Conservation (phyloP, 768 basidiomycete genomes). For the Chalciporus piperatus region DNA sequence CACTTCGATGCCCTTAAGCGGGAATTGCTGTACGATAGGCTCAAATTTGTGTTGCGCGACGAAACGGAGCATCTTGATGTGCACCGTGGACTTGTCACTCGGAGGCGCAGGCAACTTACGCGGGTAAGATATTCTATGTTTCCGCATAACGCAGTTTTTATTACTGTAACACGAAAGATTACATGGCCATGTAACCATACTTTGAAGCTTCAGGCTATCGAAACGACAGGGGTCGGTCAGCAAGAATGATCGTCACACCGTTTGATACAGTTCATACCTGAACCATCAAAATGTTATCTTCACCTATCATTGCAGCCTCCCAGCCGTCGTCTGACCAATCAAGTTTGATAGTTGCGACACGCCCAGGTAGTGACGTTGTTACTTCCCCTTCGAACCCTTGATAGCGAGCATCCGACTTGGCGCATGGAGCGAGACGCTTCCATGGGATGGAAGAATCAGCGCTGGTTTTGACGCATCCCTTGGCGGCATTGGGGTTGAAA, state of each 20-base stretch:
- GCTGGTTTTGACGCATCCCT: conserved; percentile 11
- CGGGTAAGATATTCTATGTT: background rate
- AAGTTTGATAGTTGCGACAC: conserved; percentile 18
- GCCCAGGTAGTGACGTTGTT: conserved; percentile 28
- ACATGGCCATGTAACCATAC: conserved; percentile 31
- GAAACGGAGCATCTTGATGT: conserved; percentile 26
- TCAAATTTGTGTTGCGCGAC: conserved; percentile 19
- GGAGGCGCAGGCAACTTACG: background rate
- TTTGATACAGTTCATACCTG: conserved; percentile 19
- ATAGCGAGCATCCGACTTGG: conserved; percentile 7
- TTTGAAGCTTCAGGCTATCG: conserved; percentile 9
- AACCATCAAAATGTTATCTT: conserved; percentile 34
- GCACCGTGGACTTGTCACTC: conserved; percentile 4
- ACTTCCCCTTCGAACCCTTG: conserved; percentile 23
- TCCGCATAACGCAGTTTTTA: background rate
- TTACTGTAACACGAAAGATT: background rate
- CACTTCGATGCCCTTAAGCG: conserved; percentile 25
- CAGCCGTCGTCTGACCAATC: conserved; percentile 16
- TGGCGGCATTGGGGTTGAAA: conserved; percentile 30
- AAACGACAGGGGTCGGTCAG: background rate
- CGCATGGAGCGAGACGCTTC: conserved; percentile 16
- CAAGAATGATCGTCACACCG: background rate
- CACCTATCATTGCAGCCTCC: conserved; percentile 35
- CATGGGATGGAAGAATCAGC: conserved; percentile 8
- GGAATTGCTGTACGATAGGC: conserved; percentile 28